phyloP scores from a whole-genome alignment of 2,329 filamentous ascomycete genomes.

The Diaporthe destruens region DNA sequence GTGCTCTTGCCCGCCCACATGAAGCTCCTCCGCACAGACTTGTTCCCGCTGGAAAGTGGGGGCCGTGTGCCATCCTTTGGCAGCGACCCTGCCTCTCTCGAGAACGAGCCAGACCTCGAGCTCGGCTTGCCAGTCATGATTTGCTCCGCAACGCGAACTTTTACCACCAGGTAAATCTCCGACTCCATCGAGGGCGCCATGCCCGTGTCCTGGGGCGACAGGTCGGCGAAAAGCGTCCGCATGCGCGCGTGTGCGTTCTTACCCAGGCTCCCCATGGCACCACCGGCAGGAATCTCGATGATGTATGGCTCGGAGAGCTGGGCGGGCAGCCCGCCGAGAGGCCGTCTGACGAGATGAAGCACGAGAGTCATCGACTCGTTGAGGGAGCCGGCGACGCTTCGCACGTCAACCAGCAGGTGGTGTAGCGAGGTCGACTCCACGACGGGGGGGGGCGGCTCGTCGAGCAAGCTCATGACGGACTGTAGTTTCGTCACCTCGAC shows the following conservation, averaged over 20 bases:
- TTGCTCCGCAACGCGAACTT: constrained; percentile 74
- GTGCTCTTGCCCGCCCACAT: constrained; percentile 77
- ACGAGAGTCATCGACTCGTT: constrained; percentile 82
- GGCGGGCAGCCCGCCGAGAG: constrained; percentile 70
- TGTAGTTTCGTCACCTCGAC: constrained; percentile 92
- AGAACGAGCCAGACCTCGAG: constrained; percentile 64
- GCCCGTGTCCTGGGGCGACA: constrained; percentile 81
- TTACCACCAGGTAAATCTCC: constrained; percentile 86
- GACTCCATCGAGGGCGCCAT: constrained; percentile 72
- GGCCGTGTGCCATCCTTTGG: constrained; percentile 61
- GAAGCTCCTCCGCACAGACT: constrained; percentile 70
- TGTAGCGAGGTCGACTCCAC: constrained; percentile 80
- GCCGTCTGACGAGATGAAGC: constrained; percentile 81
- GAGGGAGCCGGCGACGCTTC: constrained; percentile 81
- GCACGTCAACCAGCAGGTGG: constrained; percentile 86
- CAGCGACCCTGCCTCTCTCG: constrained; percentile 51
- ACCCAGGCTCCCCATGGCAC: constrained; percentile 74
- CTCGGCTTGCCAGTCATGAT: constrained; percentile 60
- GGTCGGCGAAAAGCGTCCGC: constrained; percentile 88
- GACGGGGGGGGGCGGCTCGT: constrained; percentile 79
- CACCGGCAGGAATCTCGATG: constrained; percentile 81
- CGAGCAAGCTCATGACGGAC: constrained; percentile 94
- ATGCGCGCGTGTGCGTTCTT: constrained; percentile 77
- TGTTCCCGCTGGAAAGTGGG: constrained; percentile 62
- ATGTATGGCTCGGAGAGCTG: constrained; percentile 87